Base-by-base conservation (phyloP, 2,329 filamentous ascomycete species). In the Rhynchosporium agropyri region DNA sequence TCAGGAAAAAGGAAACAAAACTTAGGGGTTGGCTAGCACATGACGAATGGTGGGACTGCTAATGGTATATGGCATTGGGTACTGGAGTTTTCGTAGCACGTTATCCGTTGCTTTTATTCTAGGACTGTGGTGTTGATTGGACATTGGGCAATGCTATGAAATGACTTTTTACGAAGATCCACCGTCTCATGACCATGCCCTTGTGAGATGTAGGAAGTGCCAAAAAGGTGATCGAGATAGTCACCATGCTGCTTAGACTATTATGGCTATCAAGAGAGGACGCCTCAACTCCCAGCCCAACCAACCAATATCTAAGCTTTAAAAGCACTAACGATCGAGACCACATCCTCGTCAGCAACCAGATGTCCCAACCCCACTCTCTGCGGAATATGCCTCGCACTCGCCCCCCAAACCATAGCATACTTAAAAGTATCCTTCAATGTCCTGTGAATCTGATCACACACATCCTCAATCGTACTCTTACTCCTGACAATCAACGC, bases 371-470 rank as follows among this genome's bases (percentile, higher is more conserved):
- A 77, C 0, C 95, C 96, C 43, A 97, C 94, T 66, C 95, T 83
- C 81, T 99, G 95, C 42, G 96, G 95, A 42, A 98, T 83, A 80
- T 99, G 96, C 72, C 92, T 87, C 42, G 95, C 95, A 77, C 94
- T 98, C 20, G 93, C 93, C 4, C 95, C 95, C 96, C 96, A 99
- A 0, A 99, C 95, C 69, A 98, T 79, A 3, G 95, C 96, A 79
- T 98, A 97, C 81, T 98, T 99, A 84, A 98, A 99, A 4, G 92
- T 97, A 67, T 99, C 96, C 84, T 98, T 99, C 69, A 99, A 80
- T 31, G 87, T 95, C 66, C 95, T 84, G 79, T 99, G 95, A 69
- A 99, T 90, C 71, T 91, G 87, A 77, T 99, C 95, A 77, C 95
- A 99, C 9, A 99, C 95, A 77, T 99, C 94, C 79, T 98, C 95